Evolutionary conservation across 2,329 filamentous ascomycete species (phyloP).

Genomic region (Rosellinia necatrix): DNA sequence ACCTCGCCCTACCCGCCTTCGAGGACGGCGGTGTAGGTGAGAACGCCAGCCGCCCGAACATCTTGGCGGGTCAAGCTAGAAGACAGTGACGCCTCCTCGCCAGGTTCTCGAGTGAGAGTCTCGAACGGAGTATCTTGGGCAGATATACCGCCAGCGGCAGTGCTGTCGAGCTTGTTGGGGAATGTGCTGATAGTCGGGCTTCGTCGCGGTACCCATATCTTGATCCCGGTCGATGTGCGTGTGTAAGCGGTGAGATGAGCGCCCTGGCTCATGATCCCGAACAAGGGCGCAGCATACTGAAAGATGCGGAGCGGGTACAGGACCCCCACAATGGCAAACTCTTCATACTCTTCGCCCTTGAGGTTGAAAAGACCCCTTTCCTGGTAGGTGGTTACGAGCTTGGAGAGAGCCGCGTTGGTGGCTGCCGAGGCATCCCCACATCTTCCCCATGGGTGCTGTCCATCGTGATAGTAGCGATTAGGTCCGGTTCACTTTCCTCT

Average conservation of each 20-base stretch:
- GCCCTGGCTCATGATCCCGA: not conserved
- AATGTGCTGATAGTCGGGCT: not conserved
- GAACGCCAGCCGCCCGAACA: not conserved
- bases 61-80: not conserved
- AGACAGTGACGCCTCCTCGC: not conserved
- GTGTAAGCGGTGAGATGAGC: not conserved
- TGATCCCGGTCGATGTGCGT: not conserved
- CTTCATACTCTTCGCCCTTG: not conserved
- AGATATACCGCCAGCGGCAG: not conserved
- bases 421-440: not conserved
- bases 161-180: not conserved
- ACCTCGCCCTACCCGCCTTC: not conserved
- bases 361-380: not conserved
- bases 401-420: not conserved
- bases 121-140: not conserved
- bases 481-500: too few relatives aligned
- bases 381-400: not conserved
- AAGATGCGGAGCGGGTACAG: not conserved
- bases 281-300: not conserved
- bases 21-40: not conserved
- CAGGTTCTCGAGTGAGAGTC: not conserved
- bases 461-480: too few relatives aligned
- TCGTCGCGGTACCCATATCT: not conserved
- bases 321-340: not conserved
- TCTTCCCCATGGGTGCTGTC: too few relatives aligned